phyloP scores from a whole-genome alignment of 2,329 filamentous ascomycete species.

The Pseudocercospora fuligena region DNA sequence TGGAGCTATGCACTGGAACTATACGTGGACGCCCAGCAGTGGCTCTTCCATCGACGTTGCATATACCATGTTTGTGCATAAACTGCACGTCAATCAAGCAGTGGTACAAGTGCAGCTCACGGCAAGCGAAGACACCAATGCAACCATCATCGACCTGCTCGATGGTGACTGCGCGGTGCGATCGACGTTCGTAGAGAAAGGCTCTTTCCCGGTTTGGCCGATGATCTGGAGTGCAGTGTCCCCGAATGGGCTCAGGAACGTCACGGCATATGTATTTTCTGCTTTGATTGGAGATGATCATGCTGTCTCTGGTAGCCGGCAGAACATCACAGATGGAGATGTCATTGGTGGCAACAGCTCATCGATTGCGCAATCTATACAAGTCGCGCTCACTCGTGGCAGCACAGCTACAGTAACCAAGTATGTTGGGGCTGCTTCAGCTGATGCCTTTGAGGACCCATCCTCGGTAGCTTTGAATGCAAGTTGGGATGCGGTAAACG shows the following conservation, averaged over 20 bases:
- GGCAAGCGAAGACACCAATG: conserved; percentile 57
- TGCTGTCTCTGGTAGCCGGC: conserved; percentile 48
- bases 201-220: conserved; percentile 54
- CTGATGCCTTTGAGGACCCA: conserved; percentile 68
- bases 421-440: conserved; percentile 70
- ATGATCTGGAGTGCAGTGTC: conserved; percentile 69
- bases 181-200: conserved; percentile 63
- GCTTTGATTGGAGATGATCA: conserved; percentile 50
- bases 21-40: conserved; percentile 65
- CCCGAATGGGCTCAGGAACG: conserved; percentile 64
- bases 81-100: conserved; percentile 65
- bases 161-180: conserved; percentile 72
- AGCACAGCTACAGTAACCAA: conserved; percentile 64
- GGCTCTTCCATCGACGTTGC: conserved; percentile 60
- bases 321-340: conserved; percentile 50
- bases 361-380: conserved; percentile 66
- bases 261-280: conserved; percentile 66
- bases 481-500: conserved; percentile 53
- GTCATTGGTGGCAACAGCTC: conserved; percentile 63
- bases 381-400: conserved; percentile 58
- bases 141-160: conserved; percentile 68
- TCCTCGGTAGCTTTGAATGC: conserved; percentile 60
- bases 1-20: conserved; percentile 68
- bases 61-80: conserved; percentile 71
- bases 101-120: conserved; percentile 65